A percentile compares a stretch with the other conserved stretches of the same genome.
Conservation (phyloP, 1,139 yeast species). For the Taphrina confusa region DNA sequence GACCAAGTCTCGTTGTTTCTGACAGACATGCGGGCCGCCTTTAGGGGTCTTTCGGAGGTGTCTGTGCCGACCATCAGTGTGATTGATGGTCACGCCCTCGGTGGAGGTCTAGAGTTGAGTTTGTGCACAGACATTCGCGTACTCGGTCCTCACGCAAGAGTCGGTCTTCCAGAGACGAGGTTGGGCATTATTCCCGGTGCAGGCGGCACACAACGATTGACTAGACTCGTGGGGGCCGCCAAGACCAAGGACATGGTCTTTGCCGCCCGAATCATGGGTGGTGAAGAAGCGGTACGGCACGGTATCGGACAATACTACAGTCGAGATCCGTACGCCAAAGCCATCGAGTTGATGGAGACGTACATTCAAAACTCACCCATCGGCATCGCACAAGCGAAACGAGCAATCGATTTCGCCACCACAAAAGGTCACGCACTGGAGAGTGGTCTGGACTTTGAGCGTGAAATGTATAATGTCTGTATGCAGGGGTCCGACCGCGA, state of each 20-base stretch:
- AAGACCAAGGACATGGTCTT: constrained; percentile 22
- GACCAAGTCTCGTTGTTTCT: constrained; percentile 16
- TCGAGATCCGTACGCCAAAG: constrained; percentile 2
- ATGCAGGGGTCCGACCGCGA: constrained; percentile 20
- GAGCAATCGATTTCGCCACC: constrained; percentile 17
- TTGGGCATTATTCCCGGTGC: constrained; percentile 34
- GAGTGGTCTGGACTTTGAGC: constrained; percentile 23
- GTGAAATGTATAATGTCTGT: constrained; percentile 13
- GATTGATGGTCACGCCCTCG: constrained; percentile 29
- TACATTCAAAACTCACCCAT: constrained; percentile 21
- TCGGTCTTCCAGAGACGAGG: constrained; percentile 28
- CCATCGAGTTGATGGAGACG: constrained; percentile 15
- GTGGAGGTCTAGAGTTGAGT: constrained; percentile 26
- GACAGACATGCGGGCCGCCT: constrained; percentile 16
- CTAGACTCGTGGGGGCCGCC: constrained; percentile 25
- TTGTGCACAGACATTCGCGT: constrained; percentile 28
- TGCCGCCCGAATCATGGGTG: constrained; percentile 21
- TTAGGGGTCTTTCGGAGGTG: constrained; percentile 1
- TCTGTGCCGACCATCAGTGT: constrained; percentile 21
- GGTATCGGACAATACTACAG: constrained; percentile 8
- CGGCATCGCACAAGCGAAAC: constrained; percentile 21
- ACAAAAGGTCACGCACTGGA: constrained; percentile 15
- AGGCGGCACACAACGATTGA: constrained; percentile 27
- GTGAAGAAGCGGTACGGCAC: neutral
- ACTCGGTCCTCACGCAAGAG: constrained; percentile 14